Conservation (phyloP, 805 yeast genomes). For the Lachancea fermentati region DNA sequence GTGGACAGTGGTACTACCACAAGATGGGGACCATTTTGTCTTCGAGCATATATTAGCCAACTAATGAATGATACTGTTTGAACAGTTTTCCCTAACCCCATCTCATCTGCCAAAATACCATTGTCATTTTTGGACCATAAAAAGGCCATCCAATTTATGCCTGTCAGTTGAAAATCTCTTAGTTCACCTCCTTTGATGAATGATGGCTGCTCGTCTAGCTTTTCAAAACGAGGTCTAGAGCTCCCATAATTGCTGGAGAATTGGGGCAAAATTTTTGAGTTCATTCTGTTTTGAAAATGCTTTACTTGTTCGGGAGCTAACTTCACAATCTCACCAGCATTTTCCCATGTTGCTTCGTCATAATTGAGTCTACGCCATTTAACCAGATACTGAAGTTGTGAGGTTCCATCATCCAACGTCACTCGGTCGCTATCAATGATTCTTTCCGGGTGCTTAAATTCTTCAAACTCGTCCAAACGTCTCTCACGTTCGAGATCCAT, state of each 20-base stretch:
- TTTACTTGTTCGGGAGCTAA: slow-evolving; percentile 80
- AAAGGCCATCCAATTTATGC: slow-evolving; percentile 99
- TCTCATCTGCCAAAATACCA: slow-evolving; percentile 96
- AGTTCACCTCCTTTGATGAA: slow-evolving; percentile 87
- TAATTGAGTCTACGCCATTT: slow-evolving; percentile 93
- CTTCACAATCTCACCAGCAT: slow-evolving; percentile 79
- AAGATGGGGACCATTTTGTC: slow-evolving; percentile 95
- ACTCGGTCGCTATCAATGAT: slow-evolving; percentile 81
- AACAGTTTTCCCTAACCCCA: slow-evolving; percentile 98
- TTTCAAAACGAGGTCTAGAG: slow-evolving; percentile 83
- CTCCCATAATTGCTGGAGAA: slow-evolving; percentile 71
- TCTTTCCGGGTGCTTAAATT: slow-evolving; percentile 82
- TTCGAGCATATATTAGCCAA: slow-evolving; percentile 90
- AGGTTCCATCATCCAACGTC: slow-evolving; percentile 51
- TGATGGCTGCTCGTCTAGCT: slow-evolving; percentile 77
- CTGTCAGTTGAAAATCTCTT: slow-evolving; percentile 96
- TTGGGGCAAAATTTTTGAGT: slow-evolving; percentile 79
- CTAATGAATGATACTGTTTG: slow-evolving; percentile 93
- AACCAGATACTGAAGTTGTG: slow-evolving; percentile 72
- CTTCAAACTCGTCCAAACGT: slow-evolving; percentile 73
- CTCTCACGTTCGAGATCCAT: slow-evolving; percentile 90
- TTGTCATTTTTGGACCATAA: slow-evolving; percentile 96
- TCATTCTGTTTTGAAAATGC: slow-evolving; percentile 71
- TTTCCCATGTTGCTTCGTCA: slow-evolving; percentile 97
- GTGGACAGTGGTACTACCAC: slow-evolving; percentile 96